Evolutionary conservation across 73 alveolate genomes (phyloP), one percentile per base, ranked within the genome.

Genomic region (Loxodes magnus): DNA sequence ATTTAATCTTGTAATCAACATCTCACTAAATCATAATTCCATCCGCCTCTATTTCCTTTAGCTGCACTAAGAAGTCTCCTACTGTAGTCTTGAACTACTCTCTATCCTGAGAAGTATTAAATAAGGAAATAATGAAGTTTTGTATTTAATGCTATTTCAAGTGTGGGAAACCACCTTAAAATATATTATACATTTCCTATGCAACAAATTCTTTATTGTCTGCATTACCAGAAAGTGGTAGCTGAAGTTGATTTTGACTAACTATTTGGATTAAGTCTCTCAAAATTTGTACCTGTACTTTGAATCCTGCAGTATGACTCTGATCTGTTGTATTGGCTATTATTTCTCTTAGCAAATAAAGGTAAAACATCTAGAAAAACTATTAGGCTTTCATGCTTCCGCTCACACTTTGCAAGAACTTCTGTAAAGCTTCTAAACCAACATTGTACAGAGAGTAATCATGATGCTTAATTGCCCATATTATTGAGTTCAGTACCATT

Each of bases 381-480:
- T 36, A 27, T 35, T 49, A 42, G 0, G 80, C 79, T 3, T 80
- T 58, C 27, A 67, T 65, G 17, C 64, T 77, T 20, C 34, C 35
- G 20, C 59, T 56, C 1, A 88, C 84, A 36, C 62, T 51, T 20
- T 64, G 61, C 26, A 90, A 34, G 39, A 93, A 62, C 14, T 71
- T 72, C 22, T 72, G 38, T 67, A 93, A 55, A 3, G 97, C 77
- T 49, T 80, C 92, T 14, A 93, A 65, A 5, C 99, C 97, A 12
- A 93, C 72, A 25, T 93, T 98, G 44, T 75, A 54, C 50, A 84
- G 74, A 27, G 75, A 80, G 3, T 95, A 90, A 35, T 81, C 76
- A 14, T 82, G 71, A 67, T 91, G 98, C 68, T 87, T 93, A 48
- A 87, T 78, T 0, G 98, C 98, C 89, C 95, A 93, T 5, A 92